Percentiles rank a stretch among this genome's conserved stretches.
phyloP scores from a whole-genome alignment of 225 moss, liverwort and hornwort species.

The Ulota crispa region DNA sequence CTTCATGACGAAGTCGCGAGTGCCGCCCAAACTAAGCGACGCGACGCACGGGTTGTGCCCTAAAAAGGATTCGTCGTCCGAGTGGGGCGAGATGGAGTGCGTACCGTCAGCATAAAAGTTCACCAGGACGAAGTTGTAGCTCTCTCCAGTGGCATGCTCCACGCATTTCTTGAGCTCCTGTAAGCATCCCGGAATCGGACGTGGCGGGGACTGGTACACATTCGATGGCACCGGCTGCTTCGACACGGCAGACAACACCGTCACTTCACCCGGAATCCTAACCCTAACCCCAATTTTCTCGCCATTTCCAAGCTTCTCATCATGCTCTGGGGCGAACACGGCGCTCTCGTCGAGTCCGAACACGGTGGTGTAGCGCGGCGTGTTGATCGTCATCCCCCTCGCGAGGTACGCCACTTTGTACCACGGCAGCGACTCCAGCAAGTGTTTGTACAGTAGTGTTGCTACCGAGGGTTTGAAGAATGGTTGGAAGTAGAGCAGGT shows the following conservation, averaged over 20 bases:
- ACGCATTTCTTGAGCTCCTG: conserved; percentile 37
- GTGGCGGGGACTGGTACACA: conserved; percentile 43
- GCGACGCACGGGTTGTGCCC: conserved; percentile 53
- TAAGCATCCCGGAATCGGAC: conserved; percentile 49
- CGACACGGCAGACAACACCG: conserved; percentile 41
- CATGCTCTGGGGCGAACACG: conserved; percentile 10
- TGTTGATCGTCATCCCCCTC: conserved; percentile 48
- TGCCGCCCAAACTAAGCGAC: conserved; percentile 48
- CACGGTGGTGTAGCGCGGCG: conserved; percentile 57
- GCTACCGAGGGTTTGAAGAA: conserved; percentile 29
- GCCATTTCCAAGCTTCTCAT: not conserved
- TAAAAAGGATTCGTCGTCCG: conserved; percentile 50
- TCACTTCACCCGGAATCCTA: conserved; percentile 5
- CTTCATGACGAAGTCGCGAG: conserved; percentile 57
- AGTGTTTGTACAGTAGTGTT: conserved; percentile 33
- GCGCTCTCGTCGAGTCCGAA: conserved; percentile 54
- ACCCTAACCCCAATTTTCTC: not conserved
- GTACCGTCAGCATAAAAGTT: conserved; percentile 58
- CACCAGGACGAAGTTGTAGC: conserved; percentile 45
- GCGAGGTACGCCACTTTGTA: conserved; percentile 53
- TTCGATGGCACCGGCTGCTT: conserved; percentile 45
- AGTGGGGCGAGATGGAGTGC: conserved; percentile 56
- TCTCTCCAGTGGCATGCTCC: conserved; percentile 40
- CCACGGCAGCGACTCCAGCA: conserved; percentile 51
- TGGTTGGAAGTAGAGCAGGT: conserved; percentile 52